Evolutionary conservation across 2,329 filamentous ascomycete genomes (phyloP), one percentile per base, ranked within the genome.

Genomic region (Phialophora expanda): DNA sequence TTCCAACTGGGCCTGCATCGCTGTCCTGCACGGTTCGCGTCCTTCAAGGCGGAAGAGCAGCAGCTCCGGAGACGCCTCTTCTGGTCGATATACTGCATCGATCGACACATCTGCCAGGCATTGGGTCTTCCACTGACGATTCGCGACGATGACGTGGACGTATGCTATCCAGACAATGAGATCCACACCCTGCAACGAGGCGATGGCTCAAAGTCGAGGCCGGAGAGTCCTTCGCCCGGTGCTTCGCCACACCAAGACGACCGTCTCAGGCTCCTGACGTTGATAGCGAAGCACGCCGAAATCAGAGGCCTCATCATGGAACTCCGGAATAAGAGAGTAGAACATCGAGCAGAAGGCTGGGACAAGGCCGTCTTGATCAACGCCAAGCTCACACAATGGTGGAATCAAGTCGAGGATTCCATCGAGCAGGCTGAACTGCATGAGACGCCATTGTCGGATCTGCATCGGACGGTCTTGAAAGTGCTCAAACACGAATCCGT

Each of bases 1-100:
- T 85, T 84, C 54, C 85, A 87, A 51, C 75, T 87, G 2, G 85
- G 85, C 0, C 78, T 87, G 17, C 85, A 87, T 74, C 81, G 85
- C 2, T 87, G 85, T 62, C 84, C 85, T 1, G 76, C 78, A 3
- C 78, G 85, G 0, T 87, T 81, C 63, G 75, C 80, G 0, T 82
- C 82, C 53, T 86, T 87, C 69, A 80, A 76, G 0, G 63, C 73
- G 1, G 74, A 78, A 9, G 83, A 86, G 48, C 78, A 76, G 1
- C 77, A 80, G 2, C 79, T 84, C 32, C 79, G 85, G 1, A 79
- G 82, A 17, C 79, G 85, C 0, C 74, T 87, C 0, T 87, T 86
- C 66, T 87, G 85, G 84, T 83, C 83, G 0, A 80, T 87, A 0
- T 87, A 87, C 56, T 82, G 78, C n/a, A 74, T 86, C 0, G 85